A percentile compares a stretch with the other conserved stretches of the same genome.
Conservation (phyloP, 2,329 filamentous ascomycete species). For the Botryotinia convoluta region DNA sequence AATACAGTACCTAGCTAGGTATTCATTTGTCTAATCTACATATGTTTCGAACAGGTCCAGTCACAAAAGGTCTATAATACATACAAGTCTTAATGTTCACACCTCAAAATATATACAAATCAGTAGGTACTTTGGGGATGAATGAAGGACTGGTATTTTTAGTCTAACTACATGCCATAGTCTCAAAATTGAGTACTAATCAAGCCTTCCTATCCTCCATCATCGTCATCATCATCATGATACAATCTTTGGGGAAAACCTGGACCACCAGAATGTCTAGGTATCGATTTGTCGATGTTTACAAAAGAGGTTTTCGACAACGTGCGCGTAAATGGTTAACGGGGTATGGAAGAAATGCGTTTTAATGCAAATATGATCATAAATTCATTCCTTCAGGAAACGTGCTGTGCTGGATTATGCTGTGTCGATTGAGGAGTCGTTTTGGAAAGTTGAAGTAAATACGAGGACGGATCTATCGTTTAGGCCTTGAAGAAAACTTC, state of each 20-base stretch:
- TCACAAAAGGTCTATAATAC: neutral
- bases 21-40: neutral
- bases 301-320: slow-evolving; percentile 29
- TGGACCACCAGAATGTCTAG: slow-evolving; percentile 29
- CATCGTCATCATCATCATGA: slow-evolving; percentile 34
- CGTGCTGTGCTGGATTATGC: slow-evolving; percentile 26
- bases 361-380: slow-evolving; percentile 31
- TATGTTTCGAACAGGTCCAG: neutral
- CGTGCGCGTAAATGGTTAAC: slow-evolving; percentile 29
- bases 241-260: slow-evolving; percentile 24
- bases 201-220: slow-evolving; percentile 32
- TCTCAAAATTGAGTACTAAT: slow-evolving; percentile 30
- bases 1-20: neutral
- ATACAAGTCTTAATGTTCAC: neutral
- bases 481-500: slow-evolving; percentile 71
- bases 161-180: slow-evolving; percentile 38
- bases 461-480: slow-evolving; percentile 19
- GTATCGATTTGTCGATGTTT: slow-evolving; percentile 24
- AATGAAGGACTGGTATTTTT: slow-evolving; percentile 39
- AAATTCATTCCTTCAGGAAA: slow-evolving; percentile 31
- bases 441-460: slow-evolving; percentile 23
- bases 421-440: slow-evolving; percentile 24
- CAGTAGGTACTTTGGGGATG: slow-evolving; percentile 19
- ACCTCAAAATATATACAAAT: neutral
- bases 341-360: slow-evolving; percentile 23